Evolutionary conservation across 805 yeast species (phyloP), one percentile per base, ranked within the genome.

Genomic region (Lipomyces yamanashiensis): DNA sequence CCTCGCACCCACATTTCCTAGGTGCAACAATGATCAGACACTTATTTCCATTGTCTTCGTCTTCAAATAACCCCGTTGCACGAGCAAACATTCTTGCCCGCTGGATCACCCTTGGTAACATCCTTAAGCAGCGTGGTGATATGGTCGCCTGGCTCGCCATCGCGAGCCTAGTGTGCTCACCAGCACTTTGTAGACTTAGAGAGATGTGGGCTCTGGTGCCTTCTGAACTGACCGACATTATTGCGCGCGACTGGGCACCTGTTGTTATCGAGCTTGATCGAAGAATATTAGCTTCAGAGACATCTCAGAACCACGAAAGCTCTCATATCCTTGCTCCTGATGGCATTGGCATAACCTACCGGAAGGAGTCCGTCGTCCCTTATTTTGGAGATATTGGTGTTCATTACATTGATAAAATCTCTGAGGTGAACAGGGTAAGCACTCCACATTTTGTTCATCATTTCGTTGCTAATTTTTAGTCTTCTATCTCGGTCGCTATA

Each of bases 101-200:
- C 72, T 93, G 98, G 98, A 88, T 92, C 49, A 85, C 86, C 64
- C 79, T 93, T 50, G 98, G 97, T 2, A 85, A 88, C 67, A 78
- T 80, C 34, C 83, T 93, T 66, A 95, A 90, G 71, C 84, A 84
- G 64, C 78, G 84, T 37, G 98, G 98, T 55, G 96, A 93, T 73
- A 90, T 91, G 92, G 92, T 92, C 0, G 87, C 95, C 37, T 93
- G 98, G 98, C 78, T 91, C 28, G 96, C 97, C 0, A 85, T 93
- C 69, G 90, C 97, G 0, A 86, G 95, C 0, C 81, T 88, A 1
- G 81, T 92, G 1, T 87, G 96, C 71, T 89, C 96, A 0, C 84
- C 88, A 59, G 96, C 97, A 0, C 80, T 93, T 1, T 77, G 93
- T 62, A 82, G 98, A 68, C 78, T 93, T 52, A 78, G 83, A 34